A percentile compares a stretch with the other conserved stretches of the same genome.
Conservation (phyloP, 2,329 filamentous ascomycete genomes). For the Penicillium janthinellum region DNA sequence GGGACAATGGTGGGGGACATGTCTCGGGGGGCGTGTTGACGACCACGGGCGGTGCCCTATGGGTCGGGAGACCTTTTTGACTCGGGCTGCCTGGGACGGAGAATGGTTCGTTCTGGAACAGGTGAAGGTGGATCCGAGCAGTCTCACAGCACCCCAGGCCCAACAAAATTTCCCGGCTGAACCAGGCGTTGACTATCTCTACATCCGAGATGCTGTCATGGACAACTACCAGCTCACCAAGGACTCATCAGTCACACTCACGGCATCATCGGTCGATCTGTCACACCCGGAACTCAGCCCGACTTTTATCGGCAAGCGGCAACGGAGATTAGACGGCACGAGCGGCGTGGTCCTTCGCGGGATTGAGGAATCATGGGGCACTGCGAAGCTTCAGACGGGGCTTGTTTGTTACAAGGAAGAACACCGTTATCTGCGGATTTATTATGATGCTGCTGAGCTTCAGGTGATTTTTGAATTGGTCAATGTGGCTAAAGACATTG, state of each 20-base stretch:
- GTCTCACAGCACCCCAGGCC: background rate
- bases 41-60: constrained; percentile 27
- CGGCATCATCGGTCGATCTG: background rate
- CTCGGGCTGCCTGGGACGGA: constrained; percentile 28
- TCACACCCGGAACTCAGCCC: background rate
- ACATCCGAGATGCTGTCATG: constrained; percentile 1
- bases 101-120: constrained; percentile 16
- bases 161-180: background rate
- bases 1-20: constrained; percentile 26
- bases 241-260: background rate
- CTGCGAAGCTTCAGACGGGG: background rate
- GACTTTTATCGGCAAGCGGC: background rate
- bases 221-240: background rate
- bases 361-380: background rate
- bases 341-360: background rate
- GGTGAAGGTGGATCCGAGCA: constrained; percentile 25
- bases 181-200: background rate
- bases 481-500: background rate
- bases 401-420: constrained; percentile 1
- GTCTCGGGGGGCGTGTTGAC: constrained; percentile 17
- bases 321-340: background rate
- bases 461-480: background rate
- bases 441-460: background rate
- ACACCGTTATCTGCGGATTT: background rate
- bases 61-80: constrained; percentile 40